Conservation (phyloP, 768 basidiomycete genomes). For the Pholiota conissans region DNA sequence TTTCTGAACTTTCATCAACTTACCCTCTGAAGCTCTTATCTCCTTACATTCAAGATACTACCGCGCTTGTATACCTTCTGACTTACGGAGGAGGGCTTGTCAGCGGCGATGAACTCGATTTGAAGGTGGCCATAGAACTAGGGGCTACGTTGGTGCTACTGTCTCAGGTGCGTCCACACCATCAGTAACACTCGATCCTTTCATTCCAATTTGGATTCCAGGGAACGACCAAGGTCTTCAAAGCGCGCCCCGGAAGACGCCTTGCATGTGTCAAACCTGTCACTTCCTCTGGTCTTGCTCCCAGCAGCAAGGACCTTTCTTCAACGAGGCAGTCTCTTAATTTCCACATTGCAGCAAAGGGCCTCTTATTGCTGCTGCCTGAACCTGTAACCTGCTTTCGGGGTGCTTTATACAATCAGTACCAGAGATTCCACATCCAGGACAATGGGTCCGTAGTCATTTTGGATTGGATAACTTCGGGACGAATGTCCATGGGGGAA, state of each 20-base stretch:
- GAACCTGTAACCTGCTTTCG: conserved; percentile 94
- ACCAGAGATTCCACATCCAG: conserved; percentile 74
- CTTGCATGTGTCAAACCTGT: conserved; percentile 39
- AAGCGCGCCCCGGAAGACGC: conserved; percentile 63
- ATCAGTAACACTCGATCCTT: not conserved
- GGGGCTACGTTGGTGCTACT: conserved; percentile 68
- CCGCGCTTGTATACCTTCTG: conserved; percentile 76
- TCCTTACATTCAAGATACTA: conserved; percentile 51
- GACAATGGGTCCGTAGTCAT: conserved; percentile 63
- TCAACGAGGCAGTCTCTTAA: conserved; percentile 64
- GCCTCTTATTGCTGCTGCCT: conserved; percentile 79
- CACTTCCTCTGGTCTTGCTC: not conserved
- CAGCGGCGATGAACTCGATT: conserved; percentile 72
- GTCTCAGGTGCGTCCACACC: conserved; percentile 66
- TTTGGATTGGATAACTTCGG: conserved; percentile 92
- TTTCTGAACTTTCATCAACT: conserved; percentile 73
- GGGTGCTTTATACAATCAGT: conserved; percentile 78
- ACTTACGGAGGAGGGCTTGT: conserved; percentile 93
- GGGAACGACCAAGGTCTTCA: conserved; percentile 97
- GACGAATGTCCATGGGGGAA: conserved; percentile 79
- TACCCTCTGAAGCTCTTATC: conserved; percentile 91
- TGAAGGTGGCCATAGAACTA: conserved; percentile 60
- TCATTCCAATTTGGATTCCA: conserved; percentile 27
- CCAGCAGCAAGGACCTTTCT: conserved; percentile 1
- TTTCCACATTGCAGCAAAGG: conserved; percentile 49